Conservation (phyloP, 2,329 filamentous ascomycete genomes). For the Epichloe festucae region DNA sequence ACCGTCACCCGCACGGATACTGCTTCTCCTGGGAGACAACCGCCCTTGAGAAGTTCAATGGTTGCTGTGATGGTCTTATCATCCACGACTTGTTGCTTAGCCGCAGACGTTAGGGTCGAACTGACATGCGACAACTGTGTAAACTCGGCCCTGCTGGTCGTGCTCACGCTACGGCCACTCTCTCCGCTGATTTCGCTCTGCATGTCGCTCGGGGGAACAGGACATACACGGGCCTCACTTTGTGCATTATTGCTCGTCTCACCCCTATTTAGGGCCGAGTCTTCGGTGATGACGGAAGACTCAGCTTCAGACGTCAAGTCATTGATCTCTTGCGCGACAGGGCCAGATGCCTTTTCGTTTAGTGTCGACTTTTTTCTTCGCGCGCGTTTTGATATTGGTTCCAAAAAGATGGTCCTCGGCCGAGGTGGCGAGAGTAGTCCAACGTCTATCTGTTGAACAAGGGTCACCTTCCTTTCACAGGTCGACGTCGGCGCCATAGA, state of each 20-base stretch:
- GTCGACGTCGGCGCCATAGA: conserved; percentile 69
- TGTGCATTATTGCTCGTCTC: conserved; percentile 25
- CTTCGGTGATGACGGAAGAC: conserved; percentile 25
- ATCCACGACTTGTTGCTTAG: conserved; percentile 33
- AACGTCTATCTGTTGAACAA: conserved; percentile 77
- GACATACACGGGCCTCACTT: not conserved
- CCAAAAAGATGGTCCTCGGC: conserved; percentile 76
- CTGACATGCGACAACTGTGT: conserved; percentile 21
- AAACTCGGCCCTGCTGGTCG: conserved; percentile 40
- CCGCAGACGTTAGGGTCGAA: conserved; percentile 17
- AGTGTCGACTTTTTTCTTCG: conserved; percentile 45
- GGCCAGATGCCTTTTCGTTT: conserved; percentile 28
- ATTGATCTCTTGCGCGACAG: conserved; percentile 27
- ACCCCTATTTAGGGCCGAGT: conserved; percentile 16
- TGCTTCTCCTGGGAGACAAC: conserved; percentile 74
- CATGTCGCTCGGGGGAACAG: conserved; percentile 34
- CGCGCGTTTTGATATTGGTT: conserved; percentile 64
- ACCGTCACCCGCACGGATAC: conserved; percentile 70
- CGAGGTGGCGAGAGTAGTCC: conserved; percentile 61
- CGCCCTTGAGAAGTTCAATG: conserved; percentile 69
- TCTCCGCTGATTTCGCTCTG: conserved; percentile 60
- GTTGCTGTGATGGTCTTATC: conserved; percentile 77
- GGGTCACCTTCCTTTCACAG: conserved; percentile 67
- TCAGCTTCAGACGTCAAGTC: conserved; percentile 23
- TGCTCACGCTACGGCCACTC: conserved; percentile 56